Evolutionary conservation across 495 filamentous ascomycete species (phyloP).

Genomic region (Coniosporium apollinis): DNA sequence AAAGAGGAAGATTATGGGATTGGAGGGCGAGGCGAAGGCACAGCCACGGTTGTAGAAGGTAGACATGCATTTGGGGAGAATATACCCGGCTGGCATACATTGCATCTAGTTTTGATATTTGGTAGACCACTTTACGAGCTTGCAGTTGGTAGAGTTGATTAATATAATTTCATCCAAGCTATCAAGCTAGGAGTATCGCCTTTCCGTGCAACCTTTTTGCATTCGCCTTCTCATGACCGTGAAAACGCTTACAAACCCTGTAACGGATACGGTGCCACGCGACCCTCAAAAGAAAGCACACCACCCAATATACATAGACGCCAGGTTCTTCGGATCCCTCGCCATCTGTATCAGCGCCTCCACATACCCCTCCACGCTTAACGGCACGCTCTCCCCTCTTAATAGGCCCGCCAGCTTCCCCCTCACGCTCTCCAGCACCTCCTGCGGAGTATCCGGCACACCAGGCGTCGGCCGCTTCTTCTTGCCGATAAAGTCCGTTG

Average conservation of each 20-base stretch:
- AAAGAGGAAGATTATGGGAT: conserved; percentile 21
- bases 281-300: conserved; percentile 63
- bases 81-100: too few relatives aligned
- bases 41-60: conserved; percentile 17
- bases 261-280: too few relatives aligned
- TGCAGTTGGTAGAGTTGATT: too few relatives aligned
- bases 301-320: conserved; percentile 96
- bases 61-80: too few relatives aligned
- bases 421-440: conserved; percentile 75
- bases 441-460: conserved; percentile 72
- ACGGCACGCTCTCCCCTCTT: conserved; percentile 68
- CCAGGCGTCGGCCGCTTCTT: conserved; percentile 44
- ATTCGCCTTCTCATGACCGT: too few relatives aligned
- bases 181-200: too few relatives aligned
- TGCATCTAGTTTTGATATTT: too few relatives aligned
- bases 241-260: too few relatives aligned
- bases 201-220: too few relatives aligned
- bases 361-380: conserved; percentile 90
- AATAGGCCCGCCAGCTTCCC: conserved; percentile 75
- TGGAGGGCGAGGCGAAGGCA: conserved; percentile 25
- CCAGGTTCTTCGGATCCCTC: conserved; percentile 55
- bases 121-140: too few relatives aligned
- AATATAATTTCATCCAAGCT: too few relatives aligned
- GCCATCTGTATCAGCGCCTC: conserved; percentile 81
- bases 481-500: conserved; percentile 73